A percentile compares a stretch with the other conserved stretches of the same genome.
These are phyloP conservation scores for Simplicillium sp. DNA, from an alignment of 2,329 filamentous ascomycete genomes.

Conservation along the genomic window DNA sequence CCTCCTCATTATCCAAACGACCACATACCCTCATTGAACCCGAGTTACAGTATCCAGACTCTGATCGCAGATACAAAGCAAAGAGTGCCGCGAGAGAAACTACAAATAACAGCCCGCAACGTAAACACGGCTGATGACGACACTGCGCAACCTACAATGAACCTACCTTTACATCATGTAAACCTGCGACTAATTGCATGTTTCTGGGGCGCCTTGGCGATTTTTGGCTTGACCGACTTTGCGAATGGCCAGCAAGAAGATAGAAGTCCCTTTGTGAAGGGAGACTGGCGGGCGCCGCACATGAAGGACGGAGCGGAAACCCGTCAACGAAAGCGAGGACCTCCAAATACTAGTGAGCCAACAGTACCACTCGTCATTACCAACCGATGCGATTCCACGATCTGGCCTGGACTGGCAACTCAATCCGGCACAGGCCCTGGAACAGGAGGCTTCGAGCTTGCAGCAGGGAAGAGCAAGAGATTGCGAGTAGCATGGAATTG, in stretches of 20 bases:
- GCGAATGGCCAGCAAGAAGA: background rate
- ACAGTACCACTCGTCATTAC: constrained; percentile 55
- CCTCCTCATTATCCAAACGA: too few relatives aligned
- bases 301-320: constrained; percentile 13
- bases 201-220: too few relatives aligned
- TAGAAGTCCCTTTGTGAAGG: background rate
- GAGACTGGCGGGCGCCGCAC: constrained; percentile 15
- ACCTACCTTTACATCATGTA: too few relatives aligned
- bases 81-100: too few relatives aligned
- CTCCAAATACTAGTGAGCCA: constrained; percentile 22
- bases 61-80: too few relatives aligned
- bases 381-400: constrained; percentile 60
- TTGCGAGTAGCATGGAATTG: constrained; percentile 63
- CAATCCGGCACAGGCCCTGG: constrained; percentile 61
- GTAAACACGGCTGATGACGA: too few relatives aligned
- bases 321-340: constrained; percentile 17
- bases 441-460: constrained; percentile 59
- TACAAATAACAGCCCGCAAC: too few relatives aligned
- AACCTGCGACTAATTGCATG: too few relatives aligned
- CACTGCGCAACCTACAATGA: too few relatives aligned
- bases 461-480: constrained; percentile 44
- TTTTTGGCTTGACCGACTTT: too few relatives aligned
- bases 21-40: too few relatives aligned
- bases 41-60: too few relatives aligned
- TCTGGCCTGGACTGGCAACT: constrained; percentile 70